A percentile compares a stretch with the other conserved stretches of the same genome.
phyloP scores from a whole-genome alignment of 768 basidiomycete genomes.

The Postia placenta region DNA sequence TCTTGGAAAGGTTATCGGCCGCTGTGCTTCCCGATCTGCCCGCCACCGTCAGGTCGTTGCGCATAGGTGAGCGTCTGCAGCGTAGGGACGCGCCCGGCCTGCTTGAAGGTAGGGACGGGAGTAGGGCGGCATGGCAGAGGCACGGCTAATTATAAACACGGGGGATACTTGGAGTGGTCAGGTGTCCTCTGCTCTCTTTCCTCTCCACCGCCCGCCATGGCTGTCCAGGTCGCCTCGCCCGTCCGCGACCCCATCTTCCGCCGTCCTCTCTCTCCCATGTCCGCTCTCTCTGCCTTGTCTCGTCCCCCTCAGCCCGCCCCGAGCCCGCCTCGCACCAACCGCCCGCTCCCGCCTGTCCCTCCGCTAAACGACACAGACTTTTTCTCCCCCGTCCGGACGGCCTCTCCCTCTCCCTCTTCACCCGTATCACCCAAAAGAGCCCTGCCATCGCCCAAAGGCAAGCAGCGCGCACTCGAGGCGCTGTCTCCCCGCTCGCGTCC shows the following conservation, averaged over 20 bases:
- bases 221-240: conserved; percentile 1
- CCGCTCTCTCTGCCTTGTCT: too few species aligned
- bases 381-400: background rate
- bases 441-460: background rate
- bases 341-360: background rate
- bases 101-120: too few species aligned
- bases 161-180: too few species aligned
- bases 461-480: background rate
- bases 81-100: too few species aligned
- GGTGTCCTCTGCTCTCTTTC: background rate
- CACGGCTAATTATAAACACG: too few species aligned
- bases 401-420: background rate
- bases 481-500: conserved; percentile 5
- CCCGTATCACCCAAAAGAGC: background rate
- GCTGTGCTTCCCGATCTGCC: too few species aligned
- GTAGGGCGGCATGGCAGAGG: too few species aligned
- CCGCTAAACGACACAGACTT: background rate
- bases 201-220: conserved; percentile 2
- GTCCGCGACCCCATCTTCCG: conserved; percentile 2
- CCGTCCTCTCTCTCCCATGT: conserved; percentile 3
- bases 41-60: too few species aligned
- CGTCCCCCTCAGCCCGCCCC: conserved; percentile 17
- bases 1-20: too few species aligned
- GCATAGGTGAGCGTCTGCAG: too few species aligned
- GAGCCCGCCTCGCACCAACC: background rate